These are phyloP conservation scores for Claviceps lovelessii DNA, from an alignment of 2,329 filamentous ascomycete species.

Conservation along the genomic window DNA sequence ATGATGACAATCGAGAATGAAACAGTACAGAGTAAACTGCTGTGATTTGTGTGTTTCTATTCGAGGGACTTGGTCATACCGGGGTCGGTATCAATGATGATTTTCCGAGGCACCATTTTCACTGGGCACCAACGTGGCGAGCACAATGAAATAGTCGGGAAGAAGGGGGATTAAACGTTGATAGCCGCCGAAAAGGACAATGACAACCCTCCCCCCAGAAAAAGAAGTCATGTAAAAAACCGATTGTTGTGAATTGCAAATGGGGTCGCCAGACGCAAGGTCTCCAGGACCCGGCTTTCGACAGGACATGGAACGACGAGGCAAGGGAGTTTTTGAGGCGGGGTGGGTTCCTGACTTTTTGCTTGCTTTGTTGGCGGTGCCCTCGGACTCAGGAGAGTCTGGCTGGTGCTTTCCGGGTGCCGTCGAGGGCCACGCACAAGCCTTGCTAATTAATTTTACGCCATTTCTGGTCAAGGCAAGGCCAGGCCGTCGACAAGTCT, in stretches of 20 bases:
- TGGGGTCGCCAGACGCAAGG: neutral
- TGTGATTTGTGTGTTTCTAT: conserved; percentile 5
- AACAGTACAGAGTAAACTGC: neutral
- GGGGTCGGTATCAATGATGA: conserved; percentile 95
- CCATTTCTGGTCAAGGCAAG: no score
- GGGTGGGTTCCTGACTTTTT: neutral
- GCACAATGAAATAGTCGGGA: neutral
- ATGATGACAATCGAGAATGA: neutral
- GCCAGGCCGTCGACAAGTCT: no score
- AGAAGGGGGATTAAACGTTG: neutral
- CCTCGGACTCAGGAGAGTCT: neutral
- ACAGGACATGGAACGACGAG: no score
- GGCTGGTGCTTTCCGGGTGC: neutral
- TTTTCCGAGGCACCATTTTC: conserved; percentile 53
- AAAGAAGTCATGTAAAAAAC: neutral
- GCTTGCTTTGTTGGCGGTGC: neutral
- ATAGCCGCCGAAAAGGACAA: no score
- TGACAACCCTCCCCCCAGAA: no score
- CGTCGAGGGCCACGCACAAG: neutral
- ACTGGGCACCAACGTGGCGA: neutral
- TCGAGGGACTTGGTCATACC: conserved; percentile 29
- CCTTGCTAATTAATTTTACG: neutral
- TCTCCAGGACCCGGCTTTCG: neutral
- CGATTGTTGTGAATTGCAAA: neutral
- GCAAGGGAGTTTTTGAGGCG: neutral